Evolutionary conservation across 1,139 yeast genomes (phyloP).

Genomic region (Protomyces inouyei): DNA sequence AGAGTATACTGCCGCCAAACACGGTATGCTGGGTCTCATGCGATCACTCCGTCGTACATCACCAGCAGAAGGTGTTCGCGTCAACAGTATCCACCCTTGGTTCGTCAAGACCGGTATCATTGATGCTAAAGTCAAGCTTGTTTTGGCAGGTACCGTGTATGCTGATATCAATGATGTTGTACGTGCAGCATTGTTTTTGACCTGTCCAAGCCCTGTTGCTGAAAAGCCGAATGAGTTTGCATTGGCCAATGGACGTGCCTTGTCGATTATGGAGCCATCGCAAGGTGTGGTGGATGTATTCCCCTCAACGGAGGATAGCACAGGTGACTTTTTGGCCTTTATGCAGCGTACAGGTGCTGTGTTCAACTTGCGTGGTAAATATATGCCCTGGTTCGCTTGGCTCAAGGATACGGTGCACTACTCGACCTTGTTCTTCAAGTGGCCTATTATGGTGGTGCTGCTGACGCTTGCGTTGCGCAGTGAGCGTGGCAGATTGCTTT

Average conservation of each 20-base stretch:
- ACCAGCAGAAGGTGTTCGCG: slow-evolving; percentile 20
- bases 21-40: slow-evolving; percentile 26
- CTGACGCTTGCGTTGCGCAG: neutral
- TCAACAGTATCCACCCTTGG: slow-evolving; percentile 26
- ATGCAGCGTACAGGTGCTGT: slow-evolving; percentile 9
- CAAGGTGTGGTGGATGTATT: slow-evolving; percentile 11
- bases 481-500: neutral
- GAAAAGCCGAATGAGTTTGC: neutral
- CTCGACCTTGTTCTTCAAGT: neutral
- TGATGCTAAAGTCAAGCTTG: slow-evolving; percentile 19
- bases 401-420: neutral
- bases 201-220: neutral
- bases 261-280: slow-evolving; percentile 14
- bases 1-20: slow-evolving; percentile 25
- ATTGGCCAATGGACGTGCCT: slow-evolving; percentile 12
- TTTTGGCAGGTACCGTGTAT: slow-evolving; percentile 18
- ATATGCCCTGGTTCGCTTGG: neutral
- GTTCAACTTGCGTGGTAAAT: neutral
- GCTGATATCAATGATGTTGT: slow-evolving; percentile 23
- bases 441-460: neutral
- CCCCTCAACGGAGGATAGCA: slow-evolving; percentile 2
- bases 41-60: slow-evolving; percentile 16
- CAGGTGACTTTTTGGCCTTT: slow-evolving; percentile 18
- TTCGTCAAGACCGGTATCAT: slow-evolving; percentile 26
- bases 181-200: slow-evolving; percentile 10